phyloP scores from a whole-genome alignment of 331 rosid genomes.

The Saraca asoca region DNA sequence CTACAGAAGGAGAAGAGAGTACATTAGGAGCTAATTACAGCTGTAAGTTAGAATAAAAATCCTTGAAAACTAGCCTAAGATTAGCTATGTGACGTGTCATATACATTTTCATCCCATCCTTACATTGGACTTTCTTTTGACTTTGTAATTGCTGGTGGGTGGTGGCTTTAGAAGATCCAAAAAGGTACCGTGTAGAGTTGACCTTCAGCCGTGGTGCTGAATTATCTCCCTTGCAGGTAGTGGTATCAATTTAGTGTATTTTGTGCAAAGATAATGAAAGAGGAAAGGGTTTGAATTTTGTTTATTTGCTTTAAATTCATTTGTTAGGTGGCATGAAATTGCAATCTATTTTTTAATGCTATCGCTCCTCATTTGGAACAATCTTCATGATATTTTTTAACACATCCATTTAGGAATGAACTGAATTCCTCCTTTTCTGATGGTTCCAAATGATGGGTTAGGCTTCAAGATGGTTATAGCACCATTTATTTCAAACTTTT shows the following conservation, averaged over 20 bases:
- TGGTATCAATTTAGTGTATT: slow-evolving; percentile 22
- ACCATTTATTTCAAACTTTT: slow-evolving; percentile 19
- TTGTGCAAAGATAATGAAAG: background rate
- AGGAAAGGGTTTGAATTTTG: too few species aligned
- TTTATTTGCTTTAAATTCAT: too few species aligned
- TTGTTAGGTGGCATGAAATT: background rate
- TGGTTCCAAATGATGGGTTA: too few species aligned
- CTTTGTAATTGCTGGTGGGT: slow-evolving; percentile 68
- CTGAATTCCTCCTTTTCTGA: too few species aligned
- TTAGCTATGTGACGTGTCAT: background rate
- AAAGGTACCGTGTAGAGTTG: slow-evolving; percentile 79
- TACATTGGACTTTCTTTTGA: slow-evolving; percentile 25
- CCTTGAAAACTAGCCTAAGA: too few species aligned
- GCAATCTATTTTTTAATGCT: slow-evolving; percentile 16
- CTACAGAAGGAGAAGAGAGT: too few species aligned
- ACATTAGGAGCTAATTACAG: too few species aligned
- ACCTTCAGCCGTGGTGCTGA: slow-evolving; percentile 97
- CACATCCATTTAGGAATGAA: too few species aligned
- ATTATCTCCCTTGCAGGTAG: slow-evolving; percentile 89
- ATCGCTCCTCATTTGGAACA: too few species aligned
- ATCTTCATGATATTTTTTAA: too few species aligned
- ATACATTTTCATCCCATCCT: slow-evolving; percentile 12
- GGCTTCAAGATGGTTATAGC: background rate
- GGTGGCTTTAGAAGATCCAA: slow-evolving; percentile 92
- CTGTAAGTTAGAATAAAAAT: too few species aligned